Percentiles rank a stretch among this genome's conserved stretches.
phyloP scores from a whole-genome alignment of 2,329 filamentous ascomycete genomes.

The Aspergillus transmontanensis region DNA sequence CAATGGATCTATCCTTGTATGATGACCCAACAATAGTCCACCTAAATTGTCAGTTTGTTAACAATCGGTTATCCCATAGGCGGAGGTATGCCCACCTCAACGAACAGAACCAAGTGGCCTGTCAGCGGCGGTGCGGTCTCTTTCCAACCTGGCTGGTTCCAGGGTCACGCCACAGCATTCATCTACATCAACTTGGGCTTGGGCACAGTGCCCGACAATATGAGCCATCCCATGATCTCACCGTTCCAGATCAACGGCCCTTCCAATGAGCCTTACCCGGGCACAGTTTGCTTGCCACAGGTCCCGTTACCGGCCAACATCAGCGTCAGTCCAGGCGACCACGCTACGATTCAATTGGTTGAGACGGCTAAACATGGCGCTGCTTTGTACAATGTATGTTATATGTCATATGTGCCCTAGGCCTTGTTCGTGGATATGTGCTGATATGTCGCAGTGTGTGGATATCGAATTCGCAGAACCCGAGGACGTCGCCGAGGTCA shows the following conservation, averaged over 20 bases:
- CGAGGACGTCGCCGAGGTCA: constrained; percentile 74
- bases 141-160: constrained; percentile 95
- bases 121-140: constrained; percentile 82
- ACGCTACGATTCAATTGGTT: constrained; percentile 86
- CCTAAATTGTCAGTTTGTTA: constrained; percentile 6
- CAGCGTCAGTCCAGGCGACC: constrained; percentile 75
- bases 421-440: background rate
- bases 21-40: constrained; percentile 36
- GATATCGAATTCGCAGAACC: constrained; percentile 90
- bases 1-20: constrained; percentile 95
- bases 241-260: constrained; percentile 84
- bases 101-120: constrained; percentile 91
- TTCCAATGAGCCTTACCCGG: constrained; percentile 79
- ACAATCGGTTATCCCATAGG: constrained; percentile 55
- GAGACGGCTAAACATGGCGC: constrained; percentile 83
- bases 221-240: constrained; percentile 79
- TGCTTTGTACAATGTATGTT: constrained; percentile 74
- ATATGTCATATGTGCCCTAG: background rate
- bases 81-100: constrained; percentile 75
- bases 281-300: constrained; percentile 86
- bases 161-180: constrained; percentile 78
- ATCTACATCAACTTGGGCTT: constrained; percentile 92
- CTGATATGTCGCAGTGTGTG: constrained; percentile 67
- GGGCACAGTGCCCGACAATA: constrained; percentile 79
- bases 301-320: constrained; percentile 77